Evolutionary conservation across 1,284 basidiomycete species (phyloP), one percentile per base, ranked within the genome.

Genomic region (Anthracocystis walkeri): DNA sequence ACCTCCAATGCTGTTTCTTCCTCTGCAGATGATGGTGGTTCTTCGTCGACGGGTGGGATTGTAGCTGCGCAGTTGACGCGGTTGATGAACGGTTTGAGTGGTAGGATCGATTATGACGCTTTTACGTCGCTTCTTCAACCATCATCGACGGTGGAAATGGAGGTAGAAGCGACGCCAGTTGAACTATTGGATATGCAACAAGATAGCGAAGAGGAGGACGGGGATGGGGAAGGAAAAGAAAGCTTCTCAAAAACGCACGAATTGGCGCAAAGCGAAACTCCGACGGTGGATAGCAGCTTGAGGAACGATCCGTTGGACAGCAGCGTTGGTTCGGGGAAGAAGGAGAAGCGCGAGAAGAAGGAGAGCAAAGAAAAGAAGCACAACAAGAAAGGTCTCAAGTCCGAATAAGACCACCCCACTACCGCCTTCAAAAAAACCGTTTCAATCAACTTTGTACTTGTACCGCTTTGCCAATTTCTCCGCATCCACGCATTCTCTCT

Each of bases 31-130:
- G 60, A 63, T 4, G 31, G 33, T 20, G 4, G 45, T 10, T 21
- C 54, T 0, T 11, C 57, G 1, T 7, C 44, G 33, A 71, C 73
- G 0, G 74, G 74, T 7, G 70, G 75, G 11, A 55, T 77, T 1
- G 55, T 77, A 1, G 69, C 75, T 3, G 53, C 63, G 0, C 75
- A 77, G 25, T 44, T 77, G 6, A 74, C 75, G 0, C 7, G 75
- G 0, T 50, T 77, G 1, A 69, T 66, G 58, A 74, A 73, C 51
- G 75, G 75, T 16, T 35, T 77, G 0, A 21, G 49, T 14, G 65
- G 68, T 7, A 72, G 56, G 23, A 67, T 71, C 33, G 68, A 70
- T 27, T 60, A 67, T 21, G 73, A 66, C 16, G 57, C 61, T 0
- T 67, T 75, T 8, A 21, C 56, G 1, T 1, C 16, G 0, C 29